phyloP scores from a whole-genome alignment of 176 grass and related monocot genomes.

The Aegilops umbellulata region DNA sequence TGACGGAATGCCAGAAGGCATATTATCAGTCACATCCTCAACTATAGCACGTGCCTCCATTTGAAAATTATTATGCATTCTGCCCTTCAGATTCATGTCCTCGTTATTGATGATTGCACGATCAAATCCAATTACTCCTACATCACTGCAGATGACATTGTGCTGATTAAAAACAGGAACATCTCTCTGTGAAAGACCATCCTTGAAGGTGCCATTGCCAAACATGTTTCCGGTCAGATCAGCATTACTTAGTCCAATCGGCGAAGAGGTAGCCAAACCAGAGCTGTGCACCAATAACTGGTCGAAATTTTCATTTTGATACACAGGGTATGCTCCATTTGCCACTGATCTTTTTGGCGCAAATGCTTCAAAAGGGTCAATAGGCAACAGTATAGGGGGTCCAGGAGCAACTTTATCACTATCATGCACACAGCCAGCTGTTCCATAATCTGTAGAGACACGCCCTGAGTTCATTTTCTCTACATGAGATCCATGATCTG shows the following conservation, averaged over 20 bases:
- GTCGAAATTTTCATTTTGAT: constrained; percentile 29
- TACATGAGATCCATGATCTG: background rate
- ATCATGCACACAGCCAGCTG: background rate
- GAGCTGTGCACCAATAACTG: constrained; percentile 21
- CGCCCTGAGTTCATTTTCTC: constrained; percentile 27
- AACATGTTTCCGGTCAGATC: constrained; percentile 21
- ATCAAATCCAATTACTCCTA: constrained; percentile 25
- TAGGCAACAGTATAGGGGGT: constrained; percentile 26
- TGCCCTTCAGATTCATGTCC: background rate
- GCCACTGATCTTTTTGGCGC: background rate
- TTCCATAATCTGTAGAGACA: constrained; percentile 28
- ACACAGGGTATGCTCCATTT: background rate
- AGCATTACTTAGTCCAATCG: constrained; percentile 20
- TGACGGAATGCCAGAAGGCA: constrained; percentile 41
- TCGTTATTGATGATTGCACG: constrained; percentile 14
- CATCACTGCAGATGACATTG: constrained; percentile 9
- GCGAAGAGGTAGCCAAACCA: constrained; percentile 22
- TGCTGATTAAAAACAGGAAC: constrained; percentile 25
- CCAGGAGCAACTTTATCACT: constrained; percentile 15
- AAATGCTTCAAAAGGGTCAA: constrained; percentile 39
- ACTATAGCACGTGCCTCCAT: constrained; percentile 34
- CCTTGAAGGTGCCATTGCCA: constrained; percentile 2
- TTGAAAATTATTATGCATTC: constrained; percentile 25
- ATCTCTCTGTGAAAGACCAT: constrained; percentile 29
- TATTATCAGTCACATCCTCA: constrained; percentile 61